Evolutionary conservation across 2,329 filamentous ascomycete genomes (phyloP).

Genomic region (Cladosporium halotolerans): DNA sequence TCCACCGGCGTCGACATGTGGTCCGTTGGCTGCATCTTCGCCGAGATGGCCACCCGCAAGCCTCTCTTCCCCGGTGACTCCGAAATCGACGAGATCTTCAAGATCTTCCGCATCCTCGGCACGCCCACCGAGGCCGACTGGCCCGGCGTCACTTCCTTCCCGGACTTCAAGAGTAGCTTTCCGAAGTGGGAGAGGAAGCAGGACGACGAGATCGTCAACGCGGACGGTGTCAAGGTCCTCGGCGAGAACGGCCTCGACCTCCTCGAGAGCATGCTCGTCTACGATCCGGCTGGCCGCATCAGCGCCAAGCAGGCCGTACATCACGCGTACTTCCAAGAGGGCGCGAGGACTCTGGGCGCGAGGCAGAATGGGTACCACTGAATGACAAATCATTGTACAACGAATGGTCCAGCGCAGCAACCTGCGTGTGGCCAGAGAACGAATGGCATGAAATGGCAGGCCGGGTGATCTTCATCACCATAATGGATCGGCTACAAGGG

Average conservation of each 20-base stretch:
- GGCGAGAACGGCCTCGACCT: conserved; percentile 67
- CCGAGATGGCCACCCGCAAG: conserved; percentile 92
- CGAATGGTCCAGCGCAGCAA: neutral
- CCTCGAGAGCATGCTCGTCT: conserved; percentile 67
- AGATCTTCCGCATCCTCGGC: conserved; percentile 77
- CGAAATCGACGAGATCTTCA: conserved; percentile 91
- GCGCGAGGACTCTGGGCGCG: conserved; percentile 1
- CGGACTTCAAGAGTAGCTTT: conserved; percentile 87
- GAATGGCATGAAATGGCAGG: neutral
- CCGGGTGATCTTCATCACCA: neutral
- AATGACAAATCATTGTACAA: neutral
- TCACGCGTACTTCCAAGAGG: conserved; percentile 67
- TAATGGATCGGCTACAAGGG: neutral
- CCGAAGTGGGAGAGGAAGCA: conserved; percentile 80
- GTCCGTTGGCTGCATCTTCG: conserved; percentile 91
- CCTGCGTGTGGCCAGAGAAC: neutral
- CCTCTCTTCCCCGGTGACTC: conserved; percentile 88
- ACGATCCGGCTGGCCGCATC: conserved; percentile 79
- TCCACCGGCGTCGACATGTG: conserved; percentile 95
- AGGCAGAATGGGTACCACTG: conserved; percentile 10
- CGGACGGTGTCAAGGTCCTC: conserved; percentile 44
- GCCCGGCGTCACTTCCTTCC: conserved; percentile 91
- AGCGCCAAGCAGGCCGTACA: conserved; percentile 81
- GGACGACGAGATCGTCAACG: conserved; percentile 59
- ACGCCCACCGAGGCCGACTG: conserved; percentile 76